Evolutionary conservation across 2,329 filamentous ascomycete species (phyloP), one percentile per base, ranked within the genome.

Genomic region (Penicillium glabrum): DNA sequence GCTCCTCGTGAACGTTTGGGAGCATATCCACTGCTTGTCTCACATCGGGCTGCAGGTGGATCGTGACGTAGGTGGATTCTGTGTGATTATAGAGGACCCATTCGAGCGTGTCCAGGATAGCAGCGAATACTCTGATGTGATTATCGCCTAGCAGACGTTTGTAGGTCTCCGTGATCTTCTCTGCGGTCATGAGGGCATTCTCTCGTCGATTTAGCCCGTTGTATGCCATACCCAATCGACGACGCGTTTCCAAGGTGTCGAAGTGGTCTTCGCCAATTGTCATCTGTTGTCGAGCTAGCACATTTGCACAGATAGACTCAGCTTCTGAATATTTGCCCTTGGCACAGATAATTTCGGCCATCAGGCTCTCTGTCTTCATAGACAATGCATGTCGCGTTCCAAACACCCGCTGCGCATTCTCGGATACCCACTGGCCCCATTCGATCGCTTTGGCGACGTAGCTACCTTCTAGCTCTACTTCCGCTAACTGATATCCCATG

Each of bases 271-370:
- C 69, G 14, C 69, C 69, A 21, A 72, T 67, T 9, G 58, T 65
- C 61, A 72, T 72, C 44, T 72, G 69, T 35, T 72, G 69, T 6
- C 68, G 67, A 1, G 69, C 69, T 2, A 72, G 60, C 2, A 71
- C 66, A 9, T 72, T 71, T 19, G 69, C 67, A 19, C 67, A 69
- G 16, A 71, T 57, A 0, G 69, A 71, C 52, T 72, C 67, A 0
- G 66, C 64, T 35, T 71, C 69, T 33, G 69, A 63, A 16, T 62
- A 56, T 14, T 65, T 65, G 9, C 69, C 69, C 16, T 64, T 60
- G 1, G 61, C 61, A 29, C 57, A 61, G 13, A 71, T 47, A 9
- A 71, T 58, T 23, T 72, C 69, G n/a, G 62, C 67, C 47, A 65
- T 64, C 29, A 72, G 57, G 45, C 67, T 67, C 51, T 72, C 69